Conservation (phyloP, 768 basidiomycete genomes). For the Chiua virens region DNA sequence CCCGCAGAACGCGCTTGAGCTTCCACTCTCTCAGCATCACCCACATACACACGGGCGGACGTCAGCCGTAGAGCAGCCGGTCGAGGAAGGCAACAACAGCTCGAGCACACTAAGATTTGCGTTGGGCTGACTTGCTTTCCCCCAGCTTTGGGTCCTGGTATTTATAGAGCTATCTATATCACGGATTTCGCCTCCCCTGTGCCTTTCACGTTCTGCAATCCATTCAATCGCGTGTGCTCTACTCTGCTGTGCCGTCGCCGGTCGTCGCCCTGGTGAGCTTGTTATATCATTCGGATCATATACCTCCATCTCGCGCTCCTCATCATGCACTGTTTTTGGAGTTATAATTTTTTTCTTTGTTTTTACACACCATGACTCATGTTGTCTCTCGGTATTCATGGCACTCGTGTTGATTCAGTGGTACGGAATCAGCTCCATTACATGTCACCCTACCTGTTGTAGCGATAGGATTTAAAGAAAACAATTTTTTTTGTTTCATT, state of each 20-base stretch:
- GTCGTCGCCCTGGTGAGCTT: slow-evolving; percentile 11
- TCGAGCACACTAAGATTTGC: slow-evolving; percentile 34
- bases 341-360: not conserved
- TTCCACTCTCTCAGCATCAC: slow-evolving; percentile 12
- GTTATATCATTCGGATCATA: slow-evolving; percentile 3
- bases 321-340: slow-evolving; percentile 7
- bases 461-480: slow-evolving; percentile 17
- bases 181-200: no score
- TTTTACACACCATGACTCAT: slow-evolving; percentile 1
- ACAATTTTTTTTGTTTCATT: not conserved
- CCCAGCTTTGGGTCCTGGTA: slow-evolving; percentile 5
- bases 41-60: not conserved
- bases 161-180: slow-evolving; percentile 31
- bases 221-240: not conserved
- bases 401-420: not conserved
- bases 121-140: slow-evolving; percentile 18
- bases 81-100: slow-evolving; percentile 24
- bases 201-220: no score
- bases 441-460: slow-evolving; percentile 4
- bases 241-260: slow-evolving; percentile 4
- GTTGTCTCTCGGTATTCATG: slow-evolving; percentile 3
- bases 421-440: not conserved
- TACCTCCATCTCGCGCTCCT: not conserved
- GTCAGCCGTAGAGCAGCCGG: slow-evolving; percentile 9
- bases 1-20: slow-evolving; percentile 6